Evolutionary conservation across 805 yeast species (phyloP).

Genomic region (Lachancea meyersii): DNA sequence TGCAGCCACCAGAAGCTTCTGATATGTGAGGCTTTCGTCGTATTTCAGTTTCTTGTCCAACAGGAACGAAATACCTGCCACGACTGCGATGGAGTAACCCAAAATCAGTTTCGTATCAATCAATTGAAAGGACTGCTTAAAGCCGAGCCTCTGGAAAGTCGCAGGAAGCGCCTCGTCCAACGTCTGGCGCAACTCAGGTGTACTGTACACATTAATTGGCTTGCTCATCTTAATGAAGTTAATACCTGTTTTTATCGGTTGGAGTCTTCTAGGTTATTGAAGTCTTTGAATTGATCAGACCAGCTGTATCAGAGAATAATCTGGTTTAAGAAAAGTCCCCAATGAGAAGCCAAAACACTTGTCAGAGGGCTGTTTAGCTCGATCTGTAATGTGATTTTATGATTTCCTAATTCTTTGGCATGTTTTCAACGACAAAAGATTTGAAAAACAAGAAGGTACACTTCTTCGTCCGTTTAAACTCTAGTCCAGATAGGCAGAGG

Average conservation of each 20-base stretch:
- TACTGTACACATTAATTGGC: conserved; percentile 31
- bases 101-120: conserved; percentile 44
- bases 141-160: conserved; percentile 22
- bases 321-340: too few species aligned
- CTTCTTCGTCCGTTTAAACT: neutral
- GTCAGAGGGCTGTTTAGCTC: too few species aligned
- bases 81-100: conserved; percentile 44
- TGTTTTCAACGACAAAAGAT: neutral
- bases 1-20: conserved; percentile 35
- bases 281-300: too few species aligned
- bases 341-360: too few species aligned
- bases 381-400: too few species aligned
- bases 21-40: conserved; percentile 37
- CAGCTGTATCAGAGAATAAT: too few species aligned
- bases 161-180: conserved; percentile 28
- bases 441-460: neutral
- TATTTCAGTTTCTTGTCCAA: conserved; percentile 46
- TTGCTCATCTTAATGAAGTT: conserved; percentile 21
- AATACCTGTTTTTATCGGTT: neutral
- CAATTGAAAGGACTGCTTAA: conserved; percentile 18
- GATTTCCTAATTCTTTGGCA: too few species aligned
- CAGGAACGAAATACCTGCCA: conserved; percentile 44
- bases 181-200: conserved; percentile 28
- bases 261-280: neutral
- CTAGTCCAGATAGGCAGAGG: neutral